Evolutionary conservation across 352 stramenopile species (phyloP).

Genomic region (Phytophthora europaea): DNA sequence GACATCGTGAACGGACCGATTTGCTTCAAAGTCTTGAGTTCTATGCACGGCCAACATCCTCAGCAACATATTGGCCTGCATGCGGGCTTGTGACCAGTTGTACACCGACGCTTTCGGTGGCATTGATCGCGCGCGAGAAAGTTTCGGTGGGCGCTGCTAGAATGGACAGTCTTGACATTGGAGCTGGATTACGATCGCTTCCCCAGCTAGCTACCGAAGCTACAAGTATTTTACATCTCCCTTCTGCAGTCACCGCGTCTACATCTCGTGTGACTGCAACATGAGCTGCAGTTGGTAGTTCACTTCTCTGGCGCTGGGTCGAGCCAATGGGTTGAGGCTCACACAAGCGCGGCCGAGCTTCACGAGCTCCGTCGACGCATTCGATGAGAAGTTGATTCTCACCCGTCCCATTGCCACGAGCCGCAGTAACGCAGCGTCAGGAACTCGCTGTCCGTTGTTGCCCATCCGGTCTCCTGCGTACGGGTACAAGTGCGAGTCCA

Average conservation of each 20-base stretch:
- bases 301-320: slow-evolving; percentile 36
- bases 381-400: slow-evolving; percentile 34
- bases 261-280: slow-evolving; percentile 29
- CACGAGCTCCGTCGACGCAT: slow-evolving; percentile 12
- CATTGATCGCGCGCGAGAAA: slow-evolving; percentile 13
- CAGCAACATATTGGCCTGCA: slow-evolving; percentile 13
- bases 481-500: slow-evolving; percentile 41
- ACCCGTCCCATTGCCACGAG: slow-evolving; percentile 30
- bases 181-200: slow-evolving; percentile 4
- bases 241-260: slow-evolving; percentile 29
- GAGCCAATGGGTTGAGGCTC: slow-evolving; percentile 22
- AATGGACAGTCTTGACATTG: slow-evolving; percentile 5
- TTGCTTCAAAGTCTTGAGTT: slow-evolving; percentile 25
- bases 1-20: slow-evolving; percentile 21
- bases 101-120: slow-evolving; percentile 19
- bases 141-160: slow-evolving; percentile 18
- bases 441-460: slow-evolving; percentile 20
- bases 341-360: slow-evolving; percentile 34
- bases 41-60: slow-evolving; percentile 36
- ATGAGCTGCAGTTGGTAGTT: slow-evolving; percentile 38
- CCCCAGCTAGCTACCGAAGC: background rate
- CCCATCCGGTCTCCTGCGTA: slow-evolving; percentile 30
- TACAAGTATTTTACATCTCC: background rate
- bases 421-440: slow-evolving; percentile 35
- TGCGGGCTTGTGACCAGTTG: slow-evolving; percentile 5